A percentile compares a stretch with the other conserved stretches of the same genome.
These are phyloP conservation scores for Lathyrus oleraceus DNA, from an alignment of 306 rosid genomes.

Conservation along the genomic window DNA sequence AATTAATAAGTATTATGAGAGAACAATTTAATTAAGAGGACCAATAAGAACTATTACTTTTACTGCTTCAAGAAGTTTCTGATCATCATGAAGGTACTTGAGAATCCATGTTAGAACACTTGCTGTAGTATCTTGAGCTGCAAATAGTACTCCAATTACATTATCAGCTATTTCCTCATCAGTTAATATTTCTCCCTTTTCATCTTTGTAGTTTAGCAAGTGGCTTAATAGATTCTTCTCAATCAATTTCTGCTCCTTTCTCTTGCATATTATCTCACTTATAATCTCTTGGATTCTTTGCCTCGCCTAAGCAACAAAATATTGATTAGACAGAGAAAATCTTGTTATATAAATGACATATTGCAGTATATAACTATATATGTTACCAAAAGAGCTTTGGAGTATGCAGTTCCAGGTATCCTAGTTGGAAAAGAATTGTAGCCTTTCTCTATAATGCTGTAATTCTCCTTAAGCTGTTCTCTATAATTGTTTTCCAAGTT, in stretches of 20 bases:
- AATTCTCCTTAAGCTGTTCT: conserved; percentile 64
- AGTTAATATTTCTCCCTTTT: conserved; percentile 43
- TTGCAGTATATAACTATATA: neutral
- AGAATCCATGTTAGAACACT: conserved; percentile 89
- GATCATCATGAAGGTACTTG: conserved; percentile 82
- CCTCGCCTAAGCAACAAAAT: conserved; percentile 57
- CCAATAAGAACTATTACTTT: conserved; percentile 44
- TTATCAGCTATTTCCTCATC: conserved; percentile 81
- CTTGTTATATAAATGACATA: neutral
- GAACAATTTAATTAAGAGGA: neutral
- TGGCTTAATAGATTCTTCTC: conserved; percentile 64
- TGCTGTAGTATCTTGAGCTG: conserved; percentile 97
- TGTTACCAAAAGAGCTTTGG: conserved; percentile 73
- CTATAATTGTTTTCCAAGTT: conserved; percentile 50
- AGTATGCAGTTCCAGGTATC: conserved; percentile 71
- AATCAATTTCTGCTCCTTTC: conserved; percentile 53
- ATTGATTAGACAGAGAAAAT: conserved; percentile 1
- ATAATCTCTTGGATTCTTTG: conserved; percentile 61
- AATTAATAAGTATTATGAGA: conserved; percentile 20
- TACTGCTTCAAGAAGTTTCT: conserved; percentile 67
- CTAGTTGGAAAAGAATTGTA: conserved; percentile 80
- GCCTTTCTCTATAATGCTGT: conserved; percentile 74
- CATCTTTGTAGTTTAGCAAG: conserved; percentile 58
- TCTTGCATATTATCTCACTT: conserved; percentile 59
- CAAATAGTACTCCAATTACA: conserved; percentile 83